Base-by-base conservation (phyloP, 2,329 filamentous ascomycete species). In the Coniella vitis region DNA sequence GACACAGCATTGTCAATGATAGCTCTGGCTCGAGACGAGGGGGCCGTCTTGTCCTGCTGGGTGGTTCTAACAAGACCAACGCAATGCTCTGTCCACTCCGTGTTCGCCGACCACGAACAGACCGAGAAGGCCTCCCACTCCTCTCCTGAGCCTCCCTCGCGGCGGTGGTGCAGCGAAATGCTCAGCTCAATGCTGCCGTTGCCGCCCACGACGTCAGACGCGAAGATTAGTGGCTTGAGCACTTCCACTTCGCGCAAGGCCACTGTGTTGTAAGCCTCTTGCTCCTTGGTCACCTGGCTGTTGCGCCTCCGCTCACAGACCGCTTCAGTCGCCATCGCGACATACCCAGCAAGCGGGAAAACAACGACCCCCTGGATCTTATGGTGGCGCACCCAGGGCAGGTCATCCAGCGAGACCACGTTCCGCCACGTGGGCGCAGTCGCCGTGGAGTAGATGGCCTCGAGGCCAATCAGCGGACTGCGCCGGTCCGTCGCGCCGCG, bases 331-430 rank as follows among this genome's bases (percentile, higher is more conserved):
- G 67, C 72, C 71, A 81, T 76, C 22, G 70, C 67, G 3, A 78
- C 58, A 45, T 72, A 76, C 3, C 73, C 79, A 1, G 75, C 69
- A 32, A 77, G 68, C 22, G 79, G 76, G 58, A 77, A 81, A 31
- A 79, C 71, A 2, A 69, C 72, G 25, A 78, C 61, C 10, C 72
- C 76, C 55, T 82, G 76, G 61, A 83, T 74, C 48, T 65, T 65
- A 63, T 83, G 80, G 55, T 81, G 74, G 38, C 74, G 69, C 5
- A 80, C 66, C 67, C 81, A 84, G 1, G 82, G 75, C 0, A 76
- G 57, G 48, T 76, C 72, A 35, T 74, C 70, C 1, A 70, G 55
- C 10, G 66, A 65, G 25, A 77, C 57, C 20, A 72, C 65, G 49
- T 74, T 75, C 34, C 73, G 65, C 74, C 74, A 78, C 0, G 63